Conservation (phyloP, 257 asterid species). For the Ligustrum vulgare region DNA sequence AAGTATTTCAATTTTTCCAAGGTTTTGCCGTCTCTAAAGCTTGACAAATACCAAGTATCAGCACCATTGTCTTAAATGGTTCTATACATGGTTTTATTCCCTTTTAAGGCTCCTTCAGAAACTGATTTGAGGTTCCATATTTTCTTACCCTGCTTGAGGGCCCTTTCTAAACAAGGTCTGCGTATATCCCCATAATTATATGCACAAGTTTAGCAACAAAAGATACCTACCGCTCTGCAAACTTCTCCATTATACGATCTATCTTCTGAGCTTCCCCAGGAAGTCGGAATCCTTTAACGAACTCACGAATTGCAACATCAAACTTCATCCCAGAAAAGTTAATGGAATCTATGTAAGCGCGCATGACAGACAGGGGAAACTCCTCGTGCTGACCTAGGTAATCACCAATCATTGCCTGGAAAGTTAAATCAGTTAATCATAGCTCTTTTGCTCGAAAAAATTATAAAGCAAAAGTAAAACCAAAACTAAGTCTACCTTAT, state of each 20-base stretch:
- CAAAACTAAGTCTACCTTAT: slow-evolving; percentile 57
- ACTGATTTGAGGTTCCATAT: not conserved
- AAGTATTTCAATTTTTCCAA: slow-evolving; percentile 13
- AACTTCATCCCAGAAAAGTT: slow-evolving; percentile 85
- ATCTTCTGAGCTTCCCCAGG: slow-evolving; percentile 99
- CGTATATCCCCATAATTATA: not conserved
- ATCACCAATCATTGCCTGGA: slow-evolving; percentile 89
- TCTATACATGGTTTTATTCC: not conserved
- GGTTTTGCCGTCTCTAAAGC: not conserved
- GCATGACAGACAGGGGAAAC: slow-evolving; percentile 98
- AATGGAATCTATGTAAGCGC: slow-evolving; percentile 94
- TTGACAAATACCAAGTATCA: slow-evolving; percentile 1
- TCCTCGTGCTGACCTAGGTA: slow-evolving; percentile 97
- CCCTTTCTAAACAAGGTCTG: slow-evolving; percentile 4
- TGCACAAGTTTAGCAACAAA: slow-evolving; percentile 23
- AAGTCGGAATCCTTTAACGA: slow-evolving; percentile 89
- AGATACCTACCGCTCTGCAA: slow-evolving; percentile 89
- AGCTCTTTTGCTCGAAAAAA: slow-evolving; percentile 18
- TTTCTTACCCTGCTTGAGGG: slow-evolving; percentile 1
- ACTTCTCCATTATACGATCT: slow-evolving; percentile 98
- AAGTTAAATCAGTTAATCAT: slow-evolving; percentile 27
- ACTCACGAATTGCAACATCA: slow-evolving; percentile 89
- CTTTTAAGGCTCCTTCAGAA: slow-evolving; percentile 14
- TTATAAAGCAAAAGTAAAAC: slow-evolving; percentile 24
- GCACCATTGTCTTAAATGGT: slow-evolving; percentile 2